These are phyloP conservation scores for Metschnikowia reukaufii DNA, from an alignment of 805 yeast species.

Conservation along the genomic window DNA sequence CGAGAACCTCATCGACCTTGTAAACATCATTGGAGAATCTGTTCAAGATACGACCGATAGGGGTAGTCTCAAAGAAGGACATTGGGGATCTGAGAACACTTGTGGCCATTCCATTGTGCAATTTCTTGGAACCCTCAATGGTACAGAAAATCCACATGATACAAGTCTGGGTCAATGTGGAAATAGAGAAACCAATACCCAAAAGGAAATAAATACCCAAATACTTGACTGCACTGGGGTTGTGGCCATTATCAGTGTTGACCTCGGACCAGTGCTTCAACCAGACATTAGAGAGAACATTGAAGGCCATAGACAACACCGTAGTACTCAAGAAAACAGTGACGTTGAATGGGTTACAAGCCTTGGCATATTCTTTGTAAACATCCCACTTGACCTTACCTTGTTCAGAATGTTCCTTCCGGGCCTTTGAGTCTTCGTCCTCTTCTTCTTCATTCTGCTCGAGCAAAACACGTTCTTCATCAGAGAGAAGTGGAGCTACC, in stretches of 20 bases:
- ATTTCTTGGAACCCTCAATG: constrained; percentile 71
- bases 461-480: constrained; percentile 32
- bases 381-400: constrained; percentile 92
- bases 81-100: constrained; percentile 84
- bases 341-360: constrained; percentile 76
- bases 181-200: constrained; percentile 66
- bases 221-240: constrained; percentile 72
- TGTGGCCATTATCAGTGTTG: constrained; percentile 64
- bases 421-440: constrained; percentile 39
- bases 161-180: constrained; percentile 63
- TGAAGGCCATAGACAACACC: constrained; percentile 55
- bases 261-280: constrained; percentile 96
- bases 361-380: constrained; percentile 78
- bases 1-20: constrained; percentile 77
- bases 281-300: constrained; percentile 83
- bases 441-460: constrained; percentile 38
- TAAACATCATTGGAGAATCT: constrained; percentile 90
- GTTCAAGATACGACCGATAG: constrained; percentile 87
- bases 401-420: constrained; percentile 82
- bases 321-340: constrained; percentile 54
- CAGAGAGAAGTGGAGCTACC: constrained; percentile 43
- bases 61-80: constrained; percentile 95
- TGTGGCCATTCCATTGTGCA: constrained; percentile 74
- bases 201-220: constrained; percentile 72
- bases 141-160: constrained; percentile 80